A percentile compares a stretch with the other conserved stretches of the same genome.
phyloP scores from a whole-genome alignment of 176 grass and related monocot species.

The Secale cereale region DNA sequence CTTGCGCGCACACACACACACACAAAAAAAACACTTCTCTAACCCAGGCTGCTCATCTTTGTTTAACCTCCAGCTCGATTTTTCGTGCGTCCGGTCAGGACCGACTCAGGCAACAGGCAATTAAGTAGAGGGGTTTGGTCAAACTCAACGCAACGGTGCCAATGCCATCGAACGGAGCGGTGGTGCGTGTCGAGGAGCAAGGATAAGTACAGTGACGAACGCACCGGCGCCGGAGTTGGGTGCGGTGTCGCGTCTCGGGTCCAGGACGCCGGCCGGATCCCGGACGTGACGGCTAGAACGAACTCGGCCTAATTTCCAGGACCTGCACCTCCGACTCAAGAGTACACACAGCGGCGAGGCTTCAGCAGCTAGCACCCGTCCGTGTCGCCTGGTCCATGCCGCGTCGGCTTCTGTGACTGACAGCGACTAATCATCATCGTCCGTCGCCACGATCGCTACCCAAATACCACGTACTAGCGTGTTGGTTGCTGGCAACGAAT shows the following conservation, averaged over 20 bases:
- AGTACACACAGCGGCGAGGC: neutral
- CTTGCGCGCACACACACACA: no score
- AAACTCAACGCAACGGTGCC: neutral
- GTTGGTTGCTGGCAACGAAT: no score
- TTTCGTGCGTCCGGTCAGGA: neutral
- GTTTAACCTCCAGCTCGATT: neutral
- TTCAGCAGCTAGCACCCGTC: no score
- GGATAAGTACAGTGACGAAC: neutral
- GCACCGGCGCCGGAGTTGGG: neutral
- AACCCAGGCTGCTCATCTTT: neutral
- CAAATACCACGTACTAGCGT: no score
- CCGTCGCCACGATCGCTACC: no score
- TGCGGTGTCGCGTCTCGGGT: neutral
- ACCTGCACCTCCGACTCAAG: no score
- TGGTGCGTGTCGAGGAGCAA: neutral
- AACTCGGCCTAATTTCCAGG: neutral
- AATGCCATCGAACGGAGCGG: neutral
- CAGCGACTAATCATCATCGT: no score
- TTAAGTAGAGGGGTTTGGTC: neutral
- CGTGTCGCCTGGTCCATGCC: neutral
- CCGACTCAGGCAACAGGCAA: neutral
- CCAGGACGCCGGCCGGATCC: neutral
- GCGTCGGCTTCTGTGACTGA: neutral
- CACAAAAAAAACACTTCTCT: neutral
- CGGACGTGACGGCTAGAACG: neutral